Evolutionary conservation across 371 early-diverging fungal species (phyloP), one percentile per base, ranked within the genome.

Genomic region (Batkoa obscura): DNA sequence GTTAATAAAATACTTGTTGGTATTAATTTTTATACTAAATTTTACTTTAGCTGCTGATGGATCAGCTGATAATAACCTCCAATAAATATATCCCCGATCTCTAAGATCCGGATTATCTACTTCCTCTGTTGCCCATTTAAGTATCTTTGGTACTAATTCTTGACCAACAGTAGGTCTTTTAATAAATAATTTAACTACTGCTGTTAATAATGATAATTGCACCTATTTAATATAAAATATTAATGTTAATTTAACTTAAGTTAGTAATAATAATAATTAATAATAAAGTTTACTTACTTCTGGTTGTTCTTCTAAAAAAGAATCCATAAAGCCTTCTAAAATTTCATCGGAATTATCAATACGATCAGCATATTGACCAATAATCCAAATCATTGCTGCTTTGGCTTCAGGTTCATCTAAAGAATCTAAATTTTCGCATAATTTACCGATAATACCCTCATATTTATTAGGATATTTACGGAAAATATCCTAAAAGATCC

Each of bases 71-170:
- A 98, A 68, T 54, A 98, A 68, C 38, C 97, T 74, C 95, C 97
- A 95, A 68, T 98, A 98, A 55, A 98, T 86, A 62, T 86, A 95
- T 6, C 92, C 97, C 42, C 98, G 80, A 65, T 98, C 98, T 50
- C 98, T 80, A 50, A 96, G 77, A 67, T 96, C 96, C 3, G 98
- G 94, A 68, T 94, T 93, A 58, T 92, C 96, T 10, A 79, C 78
- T 36, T 83, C 83, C 60, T 94, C 88, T 9, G 96, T 94, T 1
- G 93, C 94, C 68, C 79, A 80, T 67, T 90, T 88, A 34, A 98
- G 73, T 12, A 95, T 81, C 61, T 84, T 77, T 50, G 88, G 90
- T 2, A 95, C 91, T 43, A 92, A 62, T 34, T 86, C 85, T 71
- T 94, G 89, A 8, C 86, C 86, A 17, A 78, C 80, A 4, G 82